Evolutionary conservation across 1,139 yeast species (phyloP).

Genomic region (Candida sanyaensis): DNA sequence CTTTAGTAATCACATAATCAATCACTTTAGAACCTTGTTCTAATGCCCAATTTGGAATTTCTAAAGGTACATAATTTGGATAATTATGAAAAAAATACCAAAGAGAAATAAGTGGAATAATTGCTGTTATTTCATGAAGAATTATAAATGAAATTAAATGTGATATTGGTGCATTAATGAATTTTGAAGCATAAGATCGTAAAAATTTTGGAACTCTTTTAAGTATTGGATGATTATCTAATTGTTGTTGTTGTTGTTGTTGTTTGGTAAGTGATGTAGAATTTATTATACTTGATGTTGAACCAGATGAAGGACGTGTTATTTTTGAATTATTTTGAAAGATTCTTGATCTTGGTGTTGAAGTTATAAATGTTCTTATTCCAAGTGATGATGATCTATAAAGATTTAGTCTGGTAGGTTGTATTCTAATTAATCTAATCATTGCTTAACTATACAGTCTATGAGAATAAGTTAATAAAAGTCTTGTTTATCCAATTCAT

Average conservation of each 20-base stretch:
- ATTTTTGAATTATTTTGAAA: not conserved
- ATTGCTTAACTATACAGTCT: not conserved
- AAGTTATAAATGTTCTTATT: not conserved
- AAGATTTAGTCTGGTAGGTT: not conserved
- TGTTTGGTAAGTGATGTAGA: not conserved
- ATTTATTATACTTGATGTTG: not conserved
- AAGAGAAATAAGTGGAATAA: conserved; percentile 71
- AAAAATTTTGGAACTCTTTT: conserved; percentile 48
- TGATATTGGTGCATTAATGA: conserved; percentile 63
- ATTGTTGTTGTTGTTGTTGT: conserved; percentile 1
- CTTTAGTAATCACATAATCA: conserved; percentile 42
- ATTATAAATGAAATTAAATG: conserved; percentile 74
- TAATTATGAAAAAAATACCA: conserved; percentile 74
- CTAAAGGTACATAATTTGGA: conserved; percentile 44
- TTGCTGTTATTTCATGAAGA: conserved; percentile 85
- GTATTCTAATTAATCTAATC: not conserved
- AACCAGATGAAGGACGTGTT: not conserved
- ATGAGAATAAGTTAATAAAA: no score
- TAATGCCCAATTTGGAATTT: conserved; percentile 67
- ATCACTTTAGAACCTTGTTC: conserved; percentile 63
- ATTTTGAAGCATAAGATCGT: conserved; percentile 49
- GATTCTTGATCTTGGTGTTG: not conserved
- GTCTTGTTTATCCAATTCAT: no score
- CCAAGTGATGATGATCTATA: not conserved
- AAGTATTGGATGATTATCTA: conserved; percentile 33